Percentiles rank a stretch among this genome's conserved stretches.
Evolutionary conservation across 352 stramenopile species (phyloP).

Genomic region (Globisporangium middletonii): DNA sequence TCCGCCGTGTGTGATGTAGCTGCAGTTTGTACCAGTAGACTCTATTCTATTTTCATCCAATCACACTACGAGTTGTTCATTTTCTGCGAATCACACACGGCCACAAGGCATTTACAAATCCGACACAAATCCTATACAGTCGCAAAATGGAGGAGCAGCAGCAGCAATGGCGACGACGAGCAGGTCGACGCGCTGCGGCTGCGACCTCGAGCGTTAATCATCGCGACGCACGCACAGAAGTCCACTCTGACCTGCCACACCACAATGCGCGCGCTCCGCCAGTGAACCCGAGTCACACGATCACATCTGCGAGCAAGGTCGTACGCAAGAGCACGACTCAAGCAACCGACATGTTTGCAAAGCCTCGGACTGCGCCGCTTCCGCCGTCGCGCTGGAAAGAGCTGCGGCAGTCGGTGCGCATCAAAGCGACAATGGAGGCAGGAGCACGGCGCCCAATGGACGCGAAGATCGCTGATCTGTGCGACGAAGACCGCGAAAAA

Average conservation of each 20-base stretch:
- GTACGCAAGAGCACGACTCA: constrained; percentile 9
- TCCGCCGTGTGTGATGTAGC: background rate
- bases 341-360: background rate
- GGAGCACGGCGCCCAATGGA: constrained; percentile 8
- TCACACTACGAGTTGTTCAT: background rate
- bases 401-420: constrained; percentile 54
- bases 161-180: constrained; percentile 13
- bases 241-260: too few relatives aligned
- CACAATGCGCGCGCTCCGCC: background rate
- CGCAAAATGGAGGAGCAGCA: constrained; percentile 5
- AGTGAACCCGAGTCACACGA: constrained; percentile 5
- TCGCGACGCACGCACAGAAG: background rate
- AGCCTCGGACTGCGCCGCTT: constrained; percentile 1
- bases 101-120: background rate
- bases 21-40: constrained; percentile 10
- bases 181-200: constrained; percentile 4
- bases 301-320: constrained; percentile 13
- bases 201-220: background rate
- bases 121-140: background rate
- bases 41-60: constrained; percentile 12
- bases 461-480: constrained; percentile 63
- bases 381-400: constrained; percentile 57
- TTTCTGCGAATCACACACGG: constrained; percentile 5
- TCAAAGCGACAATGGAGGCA: constrained; percentile 46
- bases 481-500: constrained; percentile 72